Evolutionary conservation across 495 filamentous ascomycete species (phyloP), one percentile per base, ranked within the genome.

Genomic region (Penicillium longicatenatum): DNA sequence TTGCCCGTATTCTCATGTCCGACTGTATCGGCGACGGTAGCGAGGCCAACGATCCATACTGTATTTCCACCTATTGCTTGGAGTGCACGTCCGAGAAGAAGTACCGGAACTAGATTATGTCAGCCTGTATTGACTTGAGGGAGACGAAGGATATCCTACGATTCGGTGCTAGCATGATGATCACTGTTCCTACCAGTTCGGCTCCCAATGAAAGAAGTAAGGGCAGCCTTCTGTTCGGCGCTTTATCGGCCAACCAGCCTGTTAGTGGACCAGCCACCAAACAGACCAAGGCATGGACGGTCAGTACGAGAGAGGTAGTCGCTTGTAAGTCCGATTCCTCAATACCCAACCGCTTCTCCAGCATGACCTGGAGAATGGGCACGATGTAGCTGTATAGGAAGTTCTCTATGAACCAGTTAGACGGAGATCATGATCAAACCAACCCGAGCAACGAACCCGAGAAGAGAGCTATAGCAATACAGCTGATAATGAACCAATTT

Each of bases 281-380:
- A 56, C 49, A 41, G 20, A 53, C 50, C 21, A 53, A 53, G 19
- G 35, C 29, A 45, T 59, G 21, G 20, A 64, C 54, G 6, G 61
- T 52, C 5, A 70, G 52, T n/a, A 70, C 62, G 16, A 59, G 19
- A 2, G 62, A 59, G 5, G 62, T 70, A 11, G 55, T 52, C 20
- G 41, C 26, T 52, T 70, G 68, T 16, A 60, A 58, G 11, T 62
- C 48, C 0, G 62, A 60, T 17, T 49, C 11, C 37, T 68, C 58
- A n/a, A 65, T 19, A 6, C 58, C 59, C 8, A 70, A 33, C 0
- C 65, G 60, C 6, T 60, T 17, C 35, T 68, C 65, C 11, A 70
- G 39, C 21, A 70, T 64, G 17, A 63, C 56, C n/a, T 59, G 60
- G 7, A 70, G 62, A 11, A 70, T 51, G 8, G 68, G 68, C 12